These are phyloP conservation scores for Saccharomycopsis fibuligera DNA, from an alignment of 805 yeast species.

Conservation along the genomic window DNA sequence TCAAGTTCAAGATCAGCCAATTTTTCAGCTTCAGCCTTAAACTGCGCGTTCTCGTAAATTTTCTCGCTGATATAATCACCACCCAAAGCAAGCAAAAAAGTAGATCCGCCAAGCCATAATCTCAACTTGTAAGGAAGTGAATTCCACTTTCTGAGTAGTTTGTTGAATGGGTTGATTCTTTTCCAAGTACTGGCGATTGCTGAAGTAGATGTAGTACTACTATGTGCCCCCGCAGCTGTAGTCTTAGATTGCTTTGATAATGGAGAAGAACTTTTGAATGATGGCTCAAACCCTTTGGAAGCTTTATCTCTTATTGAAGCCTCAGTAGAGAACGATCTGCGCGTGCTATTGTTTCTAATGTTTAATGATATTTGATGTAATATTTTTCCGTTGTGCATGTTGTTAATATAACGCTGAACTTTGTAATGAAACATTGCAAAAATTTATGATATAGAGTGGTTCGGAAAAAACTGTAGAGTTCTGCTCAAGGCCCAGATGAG, in stretches of 20 bases:
- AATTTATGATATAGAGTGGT: too few relatives aligned
- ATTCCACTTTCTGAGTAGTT: slow-evolving; percentile 21
- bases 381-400: too few relatives aligned
- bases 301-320: neutral
- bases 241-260: too few relatives aligned
- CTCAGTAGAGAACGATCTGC: neutral
- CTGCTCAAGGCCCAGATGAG: too few relatives aligned
- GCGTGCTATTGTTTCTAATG: too few relatives aligned
- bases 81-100: slow-evolving; percentile 26
- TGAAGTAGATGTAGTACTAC: too few relatives aligned
- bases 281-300: slow-evolving; percentile 1
- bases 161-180: neutral
- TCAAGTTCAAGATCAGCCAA: slow-evolving; percentile 21
- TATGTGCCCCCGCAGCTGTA: neutral
- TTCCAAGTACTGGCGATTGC: neutral
- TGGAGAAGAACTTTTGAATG: too few relatives aligned
- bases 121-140: slow-evolving; percentile 24
- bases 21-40: slow-evolving; percentile 21
- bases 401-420: too few relatives aligned
- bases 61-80: slow-evolving; percentile 24
- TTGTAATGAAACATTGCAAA: too few relatives aligned
- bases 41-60: slow-evolving; percentile 17
- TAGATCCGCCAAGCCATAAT: slow-evolving; percentile 26
- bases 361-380: too few relatives aligned
- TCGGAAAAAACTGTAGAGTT: too few relatives aligned